Base-by-base conservation (phyloP, 2,329 filamentous ascomycete species). In the Triangularia setosa region DNA sequence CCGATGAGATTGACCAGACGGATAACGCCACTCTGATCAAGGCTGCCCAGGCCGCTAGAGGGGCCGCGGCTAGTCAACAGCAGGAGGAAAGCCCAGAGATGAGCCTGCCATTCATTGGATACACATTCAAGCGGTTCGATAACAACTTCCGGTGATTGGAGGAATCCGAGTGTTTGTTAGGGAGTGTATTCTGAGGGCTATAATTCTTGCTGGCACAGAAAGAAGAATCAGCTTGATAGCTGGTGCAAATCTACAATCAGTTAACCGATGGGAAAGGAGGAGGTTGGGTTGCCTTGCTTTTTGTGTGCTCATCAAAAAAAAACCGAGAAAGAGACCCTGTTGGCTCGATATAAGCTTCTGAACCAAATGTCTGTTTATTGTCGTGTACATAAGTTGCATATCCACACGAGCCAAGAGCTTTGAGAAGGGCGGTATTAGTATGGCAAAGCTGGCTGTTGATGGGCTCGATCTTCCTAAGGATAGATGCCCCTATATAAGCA, bases 101-200 rank as follows among this genome's bases (percentile, higher is more conserved):
- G 87, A 96, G 91, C 79, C 80, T 99, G 79, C 95, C 95, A 2
- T 99, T 97, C 76, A 95, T 96, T 72, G 92, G 92, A 35, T 96
- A 97, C 78, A 96, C 95, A 8, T 99, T 97, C 83, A 99, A 98
- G 87, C 91, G 95, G 67, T 99, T 99, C 72, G 87, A 89, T 77
- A 87, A 87, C 79, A 88, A 87, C 80, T 88, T 86, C 76, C 82
- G 85, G 72, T 88, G 76, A 79, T 66, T 62, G 58, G 63, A n/a
- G 53, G 30, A 28, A 9, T 25, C 9, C 52, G 5, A 44, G 3
- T 9, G 48, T 16, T 4, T 58, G 18, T 56, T 23, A 7, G 2
- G 30, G 33, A 14, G 35, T 33, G 14, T 28, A 23, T 21, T 30
- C 35, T 30, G 28, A 48, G 18, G 40, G 40, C 5, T 5, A 48